Base-by-base conservation (phyloP, 345 rosid genomes). In the Nephelium lappaceum region DNA sequence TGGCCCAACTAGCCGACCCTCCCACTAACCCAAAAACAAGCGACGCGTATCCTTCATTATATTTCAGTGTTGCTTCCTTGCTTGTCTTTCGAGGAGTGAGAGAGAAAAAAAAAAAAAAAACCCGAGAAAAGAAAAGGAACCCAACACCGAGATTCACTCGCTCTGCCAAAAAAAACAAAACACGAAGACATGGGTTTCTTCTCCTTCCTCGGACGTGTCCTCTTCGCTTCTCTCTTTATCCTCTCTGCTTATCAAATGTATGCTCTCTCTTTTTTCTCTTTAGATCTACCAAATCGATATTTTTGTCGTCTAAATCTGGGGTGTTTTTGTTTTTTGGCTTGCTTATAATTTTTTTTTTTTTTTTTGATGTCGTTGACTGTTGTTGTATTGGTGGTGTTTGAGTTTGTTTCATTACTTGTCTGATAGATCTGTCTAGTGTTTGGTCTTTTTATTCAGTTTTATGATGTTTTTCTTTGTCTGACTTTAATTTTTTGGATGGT, bases 221-320 rank as follows among this genome's bases (percentile, higher is more conserved):
- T 95, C 77, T 93, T 95, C 79, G 93, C 98, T 78, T 93, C 97
- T 71, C 78, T 93, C 79, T 95, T 95, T 84, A 88, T 93, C 81
- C 97, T 95, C 85, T 93, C 97, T 70, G 95, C 97, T 74, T 91
- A 96, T 95, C 96, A 93, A 83, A 93, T 92, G 97, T 94, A 66
- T 79, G 66, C 51, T 41, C 58, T 75, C 24, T n/a, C 14, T 36
- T 64, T 73, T 39, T 19, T 42, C 14, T 71, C 36, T 72, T 70
- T 63, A 85, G 84, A 79, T 81, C 79, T 77, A 58, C 6, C n/a
- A 23, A 8, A 18, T 58, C 6, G 21, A 14, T 7, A 7, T 16
- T 42, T 41, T 18, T 55, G 11, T 47, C 23, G 74, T 49, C n/a
- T 69, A 72, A 14, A 10, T 39, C 27, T 11, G 5, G 27, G 25